Evolutionary conservation across 441 rosid species (phyloP).

Genomic region (Adansonia grandidieri): DNA sequence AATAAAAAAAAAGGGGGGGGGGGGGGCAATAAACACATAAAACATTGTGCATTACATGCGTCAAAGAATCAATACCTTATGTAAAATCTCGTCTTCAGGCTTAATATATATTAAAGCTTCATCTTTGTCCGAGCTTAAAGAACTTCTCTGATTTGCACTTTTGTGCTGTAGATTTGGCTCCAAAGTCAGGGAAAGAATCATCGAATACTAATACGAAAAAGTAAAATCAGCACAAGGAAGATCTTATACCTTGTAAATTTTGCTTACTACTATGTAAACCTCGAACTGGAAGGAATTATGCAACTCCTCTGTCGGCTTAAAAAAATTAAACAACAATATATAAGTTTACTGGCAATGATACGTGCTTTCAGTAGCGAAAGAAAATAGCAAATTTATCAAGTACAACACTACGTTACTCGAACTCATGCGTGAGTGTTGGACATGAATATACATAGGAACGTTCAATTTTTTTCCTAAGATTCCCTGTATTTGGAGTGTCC

Average conservation of each 20-base stretch:
- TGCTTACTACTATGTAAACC: slow-evolving; percentile 61
- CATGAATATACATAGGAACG: no score
- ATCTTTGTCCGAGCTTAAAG: slow-evolving; percentile 35
- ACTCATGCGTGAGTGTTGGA: neutral
- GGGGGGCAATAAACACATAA: neutral
- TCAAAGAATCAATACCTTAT: slow-evolving; percentile 49
- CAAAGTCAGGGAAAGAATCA: slow-evolving; percentile 1
- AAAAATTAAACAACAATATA: slow-evolving; percentile 25
- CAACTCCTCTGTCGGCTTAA: slow-evolving; percentile 81
- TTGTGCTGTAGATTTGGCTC: slow-evolving; percentile 50
- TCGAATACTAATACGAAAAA: slow-evolving; percentile 6
- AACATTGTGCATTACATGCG: neutral
- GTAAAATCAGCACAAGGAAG: slow-evolving; percentile 14
- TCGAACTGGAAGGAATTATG: slow-evolving; percentile 63
- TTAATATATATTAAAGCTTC: slow-evolving; percentile 63
- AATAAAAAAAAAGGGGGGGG: neutral
- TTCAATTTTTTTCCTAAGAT: no score
- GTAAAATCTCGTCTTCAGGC: slow-evolving; percentile 87
- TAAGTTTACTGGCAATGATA: neutral
- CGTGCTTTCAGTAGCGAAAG: neutral
- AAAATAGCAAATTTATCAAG: neutral
- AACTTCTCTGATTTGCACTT: slow-evolving; percentile 43
- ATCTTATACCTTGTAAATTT: slow-evolving; percentile 68
- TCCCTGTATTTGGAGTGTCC: no score
- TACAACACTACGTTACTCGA: neutral